These are phyloP conservation scores for Micractinium conductrix DNA, from an alignment of 139 green algal genomes.

Conservation along the genomic window DNA sequence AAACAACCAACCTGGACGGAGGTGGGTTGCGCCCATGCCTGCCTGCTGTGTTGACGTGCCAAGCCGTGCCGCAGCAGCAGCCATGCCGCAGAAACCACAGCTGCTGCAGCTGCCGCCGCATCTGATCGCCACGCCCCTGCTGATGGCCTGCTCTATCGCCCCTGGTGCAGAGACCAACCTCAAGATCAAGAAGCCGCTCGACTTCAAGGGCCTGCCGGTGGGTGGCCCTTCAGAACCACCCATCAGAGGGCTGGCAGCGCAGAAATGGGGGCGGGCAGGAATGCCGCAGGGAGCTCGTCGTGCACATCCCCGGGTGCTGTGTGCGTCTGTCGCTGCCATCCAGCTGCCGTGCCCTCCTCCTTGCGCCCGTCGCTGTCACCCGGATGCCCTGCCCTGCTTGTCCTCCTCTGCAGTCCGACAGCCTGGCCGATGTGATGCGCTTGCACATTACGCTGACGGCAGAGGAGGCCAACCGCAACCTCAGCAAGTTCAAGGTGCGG, in stretches of 20 bases:
- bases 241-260: too few relatives aligned
- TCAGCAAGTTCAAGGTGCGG: conserved; percentile 86
- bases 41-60: too few relatives aligned
- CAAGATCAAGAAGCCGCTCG: conserved; percentile 80
- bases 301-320: not conserved
- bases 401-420: not conserved
- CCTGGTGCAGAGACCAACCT: conserved; percentile 98
- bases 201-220: conserved; percentile 47
- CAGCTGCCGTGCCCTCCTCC: not conserved
- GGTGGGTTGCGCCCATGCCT: too few relatives aligned
- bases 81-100: too few relatives aligned
- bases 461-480: conserved; percentile 76
- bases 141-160: too few relatives aligned
- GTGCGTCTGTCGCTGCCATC: not conserved
- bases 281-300: not conserved
- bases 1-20: conserved; percentile 89
- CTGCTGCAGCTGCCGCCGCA: too few relatives aligned
- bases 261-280: not conserved
- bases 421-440: not conserved
- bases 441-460: conserved; percentile 61
- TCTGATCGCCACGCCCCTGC: too few relatives aligned
- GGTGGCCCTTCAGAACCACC: too few relatives aligned
- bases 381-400: not conserved
- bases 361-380: not conserved
- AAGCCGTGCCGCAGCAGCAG: too few relatives aligned